These are phyloP conservation scores for Sarocladium oryzae DNA, from an alignment of 2,329 filamentous ascomycete species.

Conservation along the genomic window DNA sequence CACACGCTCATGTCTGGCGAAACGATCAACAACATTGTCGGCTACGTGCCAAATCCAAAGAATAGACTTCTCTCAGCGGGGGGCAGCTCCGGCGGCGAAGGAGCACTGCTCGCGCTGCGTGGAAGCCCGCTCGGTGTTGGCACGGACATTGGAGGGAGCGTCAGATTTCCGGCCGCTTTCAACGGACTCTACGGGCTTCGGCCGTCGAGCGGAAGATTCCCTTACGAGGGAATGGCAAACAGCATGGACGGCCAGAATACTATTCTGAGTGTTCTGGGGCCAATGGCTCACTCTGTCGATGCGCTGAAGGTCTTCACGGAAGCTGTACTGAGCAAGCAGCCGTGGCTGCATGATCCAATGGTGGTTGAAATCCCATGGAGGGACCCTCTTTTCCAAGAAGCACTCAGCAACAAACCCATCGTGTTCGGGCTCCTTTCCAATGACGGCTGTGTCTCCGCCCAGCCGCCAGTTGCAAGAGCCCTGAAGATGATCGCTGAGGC, in stretches of 20 bases:
- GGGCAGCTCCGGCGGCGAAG: slow-evolving; percentile 56
- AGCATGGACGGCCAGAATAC: slow-evolving; percentile 28
- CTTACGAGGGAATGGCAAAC: slow-evolving; percentile 26
- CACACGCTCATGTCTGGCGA: slow-evolving; percentile 38
- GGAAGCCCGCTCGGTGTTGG: slow-evolving; percentile 34
- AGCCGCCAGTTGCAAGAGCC: not conserved
- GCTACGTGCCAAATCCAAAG: slow-evolving; percentile 55
- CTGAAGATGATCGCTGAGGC: not conserved
- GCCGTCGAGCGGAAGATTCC: slow-evolving; percentile 21
- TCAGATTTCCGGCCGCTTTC: slow-evolving; percentile 36
- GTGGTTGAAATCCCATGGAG: slow-evolving; percentile 30
- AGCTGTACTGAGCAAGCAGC: slow-evolving; percentile 23
- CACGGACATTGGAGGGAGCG: slow-evolving; percentile 40
- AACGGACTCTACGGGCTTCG: slow-evolving; percentile 36
- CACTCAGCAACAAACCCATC: not conserved
- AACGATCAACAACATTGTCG: slow-evolving; percentile 53
- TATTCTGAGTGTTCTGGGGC: slow-evolving; percentile 26
- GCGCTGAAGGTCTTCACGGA: slow-evolving; percentile 17
- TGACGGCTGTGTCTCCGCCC: not conserved
- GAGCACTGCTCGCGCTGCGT: slow-evolving; percentile 32
- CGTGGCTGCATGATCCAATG: slow-evolving; percentile 30
- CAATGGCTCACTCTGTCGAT: slow-evolving; percentile 22
- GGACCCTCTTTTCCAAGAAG: slow-evolving; percentile 5
- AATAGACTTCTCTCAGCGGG: slow-evolving; percentile 56
- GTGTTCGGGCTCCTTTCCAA: not conserved